Conservation (phyloP, 345 rosid species). For the Eucalyptus brandiana region DNA sequence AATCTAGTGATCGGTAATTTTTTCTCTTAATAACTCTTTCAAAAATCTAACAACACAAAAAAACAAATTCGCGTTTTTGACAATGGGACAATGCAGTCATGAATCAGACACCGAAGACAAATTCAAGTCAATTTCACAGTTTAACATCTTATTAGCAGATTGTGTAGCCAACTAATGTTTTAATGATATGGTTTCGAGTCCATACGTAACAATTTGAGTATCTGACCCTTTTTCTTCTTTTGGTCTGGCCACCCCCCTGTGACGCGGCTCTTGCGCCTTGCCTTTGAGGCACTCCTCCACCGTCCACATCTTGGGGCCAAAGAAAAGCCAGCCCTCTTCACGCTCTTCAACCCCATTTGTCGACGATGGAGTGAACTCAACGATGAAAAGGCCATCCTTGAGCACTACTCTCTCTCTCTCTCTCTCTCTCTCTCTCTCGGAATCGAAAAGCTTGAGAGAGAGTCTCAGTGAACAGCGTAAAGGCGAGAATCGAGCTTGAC, state of each 20-base stretch:
- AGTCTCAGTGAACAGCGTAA: not conserved
- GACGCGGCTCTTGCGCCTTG: not conserved
- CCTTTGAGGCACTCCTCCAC: not conserved
- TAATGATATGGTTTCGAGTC: not conserved
- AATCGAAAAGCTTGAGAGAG: not conserved
- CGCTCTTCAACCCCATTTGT: not conserved
- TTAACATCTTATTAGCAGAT: not conserved
- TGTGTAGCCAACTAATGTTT: not conserved
- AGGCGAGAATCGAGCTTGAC: not conserved
- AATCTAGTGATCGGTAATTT: not conserved
- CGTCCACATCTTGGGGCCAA: not conserved
- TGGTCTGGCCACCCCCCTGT: not conserved
- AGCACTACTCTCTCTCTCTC: not conserved
- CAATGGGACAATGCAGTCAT: not conserved
- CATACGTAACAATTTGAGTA: not conserved
- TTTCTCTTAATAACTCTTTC: not conserved
- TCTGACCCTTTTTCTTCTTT: not conserved
- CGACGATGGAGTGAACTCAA: not conserved
- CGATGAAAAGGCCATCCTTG: not conserved
- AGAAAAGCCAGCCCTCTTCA: not conserved
- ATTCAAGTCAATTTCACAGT: not conserved
- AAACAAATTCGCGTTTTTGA: not conserved
- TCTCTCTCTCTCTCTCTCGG: not conserved
- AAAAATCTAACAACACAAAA: not conserved
- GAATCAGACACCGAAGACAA: not conserved